Conservation (phyloP, 2,329 filamentous ascomycete genomes). For the Westerdykella aurantiaca region DNA sequence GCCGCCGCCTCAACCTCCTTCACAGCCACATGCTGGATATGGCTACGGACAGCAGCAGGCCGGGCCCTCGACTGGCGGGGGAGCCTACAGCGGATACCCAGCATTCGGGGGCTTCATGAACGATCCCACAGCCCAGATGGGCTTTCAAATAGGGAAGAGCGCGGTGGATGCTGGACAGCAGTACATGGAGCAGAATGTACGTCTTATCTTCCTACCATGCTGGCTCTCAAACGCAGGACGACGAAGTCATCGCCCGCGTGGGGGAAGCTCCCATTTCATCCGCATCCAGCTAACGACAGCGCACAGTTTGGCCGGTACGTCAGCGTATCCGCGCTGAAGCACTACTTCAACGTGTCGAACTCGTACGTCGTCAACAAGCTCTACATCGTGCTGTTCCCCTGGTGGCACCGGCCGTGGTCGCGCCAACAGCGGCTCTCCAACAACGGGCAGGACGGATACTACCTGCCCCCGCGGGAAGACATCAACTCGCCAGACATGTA, state of each 20-base stretch:
- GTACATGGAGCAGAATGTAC: slow-evolving; percentile 90
- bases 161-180: slow-evolving; percentile 89
- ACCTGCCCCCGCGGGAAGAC: slow-evolving; percentile 87
- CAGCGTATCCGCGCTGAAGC: slow-evolving; percentile 87
- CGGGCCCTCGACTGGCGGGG: slow-evolving; percentile 14
- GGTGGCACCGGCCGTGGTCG: slow-evolving; percentile 96
- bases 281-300: not conserved
- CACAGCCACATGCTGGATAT: slow-evolving; percentile 61
- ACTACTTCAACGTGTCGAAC: slow-evolving; percentile 99
- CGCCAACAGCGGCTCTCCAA: slow-evolving; percentile 68
- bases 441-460: slow-evolving; percentile 59
- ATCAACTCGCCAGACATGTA: slow-evolving; percentile 99
- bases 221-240: not conserved
- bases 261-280: too few relatives aligned
- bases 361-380: slow-evolving; percentile 93
- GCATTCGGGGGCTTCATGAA: slow-evolving; percentile 91
- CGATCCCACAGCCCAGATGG: slow-evolving; percentile 91
- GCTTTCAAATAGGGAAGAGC: slow-evolving; percentile 86
- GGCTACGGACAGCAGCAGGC: slow-evolving; percentile 61
- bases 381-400: slow-evolving; percentile 89
- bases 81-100: slow-evolving; percentile 42
- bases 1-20: slow-evolving; percentile 68
- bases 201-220: slow-evolving; percentile 23
- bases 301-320: slow-evolving; percentile 71
- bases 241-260: not conserved